These are phyloP conservation scores for Serendipita vermifera DNA, from an alignment of 768 basidiomycete species.

Conservation along the genomic window DNA sequence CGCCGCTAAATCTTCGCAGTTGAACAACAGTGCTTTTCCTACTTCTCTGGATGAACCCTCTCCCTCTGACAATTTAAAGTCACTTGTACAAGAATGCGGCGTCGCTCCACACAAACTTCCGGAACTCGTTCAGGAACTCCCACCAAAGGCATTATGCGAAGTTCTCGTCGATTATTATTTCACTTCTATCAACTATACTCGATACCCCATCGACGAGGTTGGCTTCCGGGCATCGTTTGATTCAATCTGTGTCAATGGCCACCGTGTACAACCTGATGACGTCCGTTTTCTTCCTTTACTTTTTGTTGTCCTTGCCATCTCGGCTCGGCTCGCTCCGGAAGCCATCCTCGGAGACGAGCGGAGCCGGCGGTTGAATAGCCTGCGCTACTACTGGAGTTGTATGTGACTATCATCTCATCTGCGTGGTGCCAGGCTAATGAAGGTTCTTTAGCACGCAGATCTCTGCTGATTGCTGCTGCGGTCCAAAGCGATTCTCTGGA, in stretches of 20 bases:
- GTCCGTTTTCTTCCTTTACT: constrained; percentile 81
- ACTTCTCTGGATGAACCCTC: constrained; percentile 17
- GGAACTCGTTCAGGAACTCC: constrained; percentile 79
- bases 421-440: constrained; percentile 9
- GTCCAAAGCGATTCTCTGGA: constrained; percentile 88
- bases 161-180: constrained; percentile 78
- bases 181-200: constrained; percentile 71
- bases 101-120: constrained; percentile 82
- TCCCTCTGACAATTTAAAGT: constrained; percentile 65
- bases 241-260: constrained; percentile 47
- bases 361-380: constrained; percentile 60
- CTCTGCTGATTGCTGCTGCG: constrained; percentile 80
- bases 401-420: constrained; percentile 25
- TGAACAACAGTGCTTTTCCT: background rate
- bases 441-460: constrained; percentile 52
- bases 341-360: constrained; percentile 68
- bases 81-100: constrained; percentile 83
- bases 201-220: constrained; percentile 76
- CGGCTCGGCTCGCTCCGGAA: constrained; percentile 76
- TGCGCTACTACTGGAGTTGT: constrained; percentile 96
- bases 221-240: constrained; percentile 65
- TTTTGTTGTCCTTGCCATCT: constrained; percentile 83
- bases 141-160: constrained; percentile 60
- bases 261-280: constrained; percentile 55
- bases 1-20: background rate